phyloP scores from a whole-genome alignment of 1,284 basidiomycete species.

The Wallemia ichthyophaga region DNA sequence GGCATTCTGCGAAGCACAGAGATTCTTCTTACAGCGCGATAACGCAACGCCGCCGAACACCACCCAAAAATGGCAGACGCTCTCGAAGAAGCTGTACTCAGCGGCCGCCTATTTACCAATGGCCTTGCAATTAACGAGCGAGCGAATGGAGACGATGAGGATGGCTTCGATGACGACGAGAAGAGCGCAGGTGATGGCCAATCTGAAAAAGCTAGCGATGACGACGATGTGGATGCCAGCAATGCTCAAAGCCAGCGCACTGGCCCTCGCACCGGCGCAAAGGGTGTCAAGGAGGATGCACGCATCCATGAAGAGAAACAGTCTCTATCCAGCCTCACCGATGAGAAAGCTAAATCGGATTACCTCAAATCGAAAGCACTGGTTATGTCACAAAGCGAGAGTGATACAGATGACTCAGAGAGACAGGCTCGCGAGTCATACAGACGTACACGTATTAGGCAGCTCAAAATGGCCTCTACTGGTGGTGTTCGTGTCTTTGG shows the following conservation, averaged over 20 bases:
- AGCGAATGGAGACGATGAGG: background rate
- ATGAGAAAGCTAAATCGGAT: background rate
- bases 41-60: background rate
- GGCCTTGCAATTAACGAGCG: background rate
- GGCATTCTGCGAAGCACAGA: background rate
- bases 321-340: too few relatives aligned
- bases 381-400: background rate
- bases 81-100: background rate
- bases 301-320: background rate
- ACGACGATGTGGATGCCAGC: background rate
- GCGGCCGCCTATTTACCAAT: background rate
- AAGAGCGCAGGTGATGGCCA: background rate
- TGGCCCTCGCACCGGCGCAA: background rate
- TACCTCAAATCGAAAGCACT: background rate
- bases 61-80: background rate
- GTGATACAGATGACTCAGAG: background rate
- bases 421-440: background rate
- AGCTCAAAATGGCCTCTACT: background rate
- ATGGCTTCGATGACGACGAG: background rate
- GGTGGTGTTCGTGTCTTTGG: background rate
- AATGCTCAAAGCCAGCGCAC: background rate
- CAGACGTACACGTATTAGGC: background rate
- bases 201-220: background rate
- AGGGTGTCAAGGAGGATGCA: background rate
- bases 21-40: background rate